Conservation (phyloP, 495 filamentous ascomycete species). For the Penicillium cosmopolitanum region DNA sequence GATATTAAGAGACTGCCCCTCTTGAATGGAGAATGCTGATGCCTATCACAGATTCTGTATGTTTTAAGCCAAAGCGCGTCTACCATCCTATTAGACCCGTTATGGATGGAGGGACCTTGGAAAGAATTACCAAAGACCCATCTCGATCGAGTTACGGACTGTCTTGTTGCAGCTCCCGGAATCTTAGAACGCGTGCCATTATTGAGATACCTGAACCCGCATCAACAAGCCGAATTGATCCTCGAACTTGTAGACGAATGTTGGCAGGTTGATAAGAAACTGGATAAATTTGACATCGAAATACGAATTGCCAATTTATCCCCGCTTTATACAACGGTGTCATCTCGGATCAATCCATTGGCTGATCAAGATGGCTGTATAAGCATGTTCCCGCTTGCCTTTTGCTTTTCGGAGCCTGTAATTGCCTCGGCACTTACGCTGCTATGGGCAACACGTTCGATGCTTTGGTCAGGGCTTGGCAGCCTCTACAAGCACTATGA, state of each 20-base stretch:
- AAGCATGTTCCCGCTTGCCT: neutral
- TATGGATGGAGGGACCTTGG: constrained; percentile 37
- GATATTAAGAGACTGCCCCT: neutral
- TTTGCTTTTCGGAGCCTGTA: constrained; percentile 26
- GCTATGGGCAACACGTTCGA: constrained; percentile 34
- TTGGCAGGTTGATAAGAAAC: neutral
- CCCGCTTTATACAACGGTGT: neutral
- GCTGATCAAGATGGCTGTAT: neutral
- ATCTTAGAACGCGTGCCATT: constrained; percentile 25
- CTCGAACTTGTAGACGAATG: neutral
- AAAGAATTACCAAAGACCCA: constrained; percentile 21
- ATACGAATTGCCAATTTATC: neutral
- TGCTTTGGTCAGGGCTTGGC: constrained; percentile 31
- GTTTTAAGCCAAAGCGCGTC: constrained; percentile 16
- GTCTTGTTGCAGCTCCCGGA: constrained; percentile 26
- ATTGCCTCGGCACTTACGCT: constrained; percentile 35
- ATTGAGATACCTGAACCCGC: neutral
- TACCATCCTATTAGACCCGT: constrained; percentile 30
- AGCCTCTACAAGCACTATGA: constrained; percentile 19
- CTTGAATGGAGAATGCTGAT: neutral
- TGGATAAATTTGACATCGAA: neutral
- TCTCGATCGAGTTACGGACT: constrained; percentile 31
- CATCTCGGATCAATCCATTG: neutral
- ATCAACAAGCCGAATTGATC: neutral
- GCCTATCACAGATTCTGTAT: neutral